Evolutionary conservation across 495 filamentous ascomycete genomes (phyloP), one percentile per base, ranked within the genome.

Genomic region (Clohesyomyces aquaticus): DNA sequence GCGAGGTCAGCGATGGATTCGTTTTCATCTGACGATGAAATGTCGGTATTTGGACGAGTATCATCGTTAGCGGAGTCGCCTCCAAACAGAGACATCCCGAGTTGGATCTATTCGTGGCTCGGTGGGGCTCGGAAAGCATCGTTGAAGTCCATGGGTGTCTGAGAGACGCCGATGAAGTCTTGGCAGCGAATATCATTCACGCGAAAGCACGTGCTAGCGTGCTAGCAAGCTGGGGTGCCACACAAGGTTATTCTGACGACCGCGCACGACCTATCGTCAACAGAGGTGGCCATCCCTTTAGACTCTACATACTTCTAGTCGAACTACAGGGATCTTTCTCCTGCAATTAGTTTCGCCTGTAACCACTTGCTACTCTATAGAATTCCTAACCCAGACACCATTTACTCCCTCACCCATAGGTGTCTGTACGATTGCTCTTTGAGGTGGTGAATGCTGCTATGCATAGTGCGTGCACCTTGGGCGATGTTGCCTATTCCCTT

Each of bases 401-500:
- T n/a, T n/a, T n/a, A n/a, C n/a, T n/a, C n/a, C n/a, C n/a, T n/a
- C n/a, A n/a, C n/a, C n/a, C n/a, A n/a, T n/a, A n/a, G n/a, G n/a
- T n/a, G n/a, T n/a, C n/a, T n/a, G n/a, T n/a, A n/a, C n/a, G n/a
- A n/a, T n/a, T n/a, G n/a, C n/a, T n/a, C n/a, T n/a, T n/a, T n/a
- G n/a, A n/a, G n/a, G n/a, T n/a, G n/a, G n/a, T n/a, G 16, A 47
- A 8, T 47, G 6, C 14, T 47, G 45, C 38, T n/a, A n/a, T 38
- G 32, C 22, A 48, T 53, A 28, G 29, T 59, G 52, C 55, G 19
- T 29, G 28, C 66, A 69, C 6, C 14, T 52, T n/a, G 18, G 16
- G 1, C 23, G 29, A 59, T 69, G 66, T 52, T 50, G 43, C 14
- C 19, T 21, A 18, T 52, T 54, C 16, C 67, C 67, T 26, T 61